These are phyloP conservation scores for Penicillium frequentans DNA, from an alignment of 2,329 filamentous ascomycete genomes.

Conservation along the genomic window DNA sequence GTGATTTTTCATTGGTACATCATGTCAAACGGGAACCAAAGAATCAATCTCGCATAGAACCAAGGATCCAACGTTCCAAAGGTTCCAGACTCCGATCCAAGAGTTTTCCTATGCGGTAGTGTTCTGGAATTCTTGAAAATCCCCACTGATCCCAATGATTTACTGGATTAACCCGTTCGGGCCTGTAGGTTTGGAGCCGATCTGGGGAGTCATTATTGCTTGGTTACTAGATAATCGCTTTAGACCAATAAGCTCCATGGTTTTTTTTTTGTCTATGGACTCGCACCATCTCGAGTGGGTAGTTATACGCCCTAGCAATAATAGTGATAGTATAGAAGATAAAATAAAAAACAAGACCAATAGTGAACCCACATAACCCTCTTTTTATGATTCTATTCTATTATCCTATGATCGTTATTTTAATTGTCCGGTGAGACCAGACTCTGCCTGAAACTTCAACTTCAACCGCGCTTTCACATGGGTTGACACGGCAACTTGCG, in stretches of 20 bases:
- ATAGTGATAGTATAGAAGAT: not conserved
- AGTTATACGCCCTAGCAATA: not conserved
- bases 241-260: not conserved
- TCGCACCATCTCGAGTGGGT: not conserved
- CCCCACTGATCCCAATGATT: slow-evolving; percentile 12
- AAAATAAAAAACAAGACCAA: not conserved
- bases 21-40: not conserved
- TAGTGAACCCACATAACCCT: not conserved
- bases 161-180: slow-evolving; percentile 14
- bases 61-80: not conserved
- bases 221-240: not conserved
- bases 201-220: not conserved
- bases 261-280: not conserved
- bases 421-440: not conserved
- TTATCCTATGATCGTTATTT: not conserved
- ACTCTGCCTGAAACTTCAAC: not conserved
- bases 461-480: slow-evolving; percentile 3
- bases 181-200: slow-evolving; percentile 11
- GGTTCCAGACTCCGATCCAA: slow-evolving; percentile 1
- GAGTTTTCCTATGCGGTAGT: not conserved
- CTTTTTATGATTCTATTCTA: not conserved
- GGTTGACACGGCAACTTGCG: slow-evolving; percentile 6
- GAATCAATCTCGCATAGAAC: not conserved
- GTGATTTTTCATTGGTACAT: not conserved
- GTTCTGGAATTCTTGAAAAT: slow-evolving; percentile 18